Evolutionary conservation across 1,284 basidiomycete species (phyloP), one percentile per base, ranked within the genome.

Genomic region (Ceratobasidium sp.): DNA sequence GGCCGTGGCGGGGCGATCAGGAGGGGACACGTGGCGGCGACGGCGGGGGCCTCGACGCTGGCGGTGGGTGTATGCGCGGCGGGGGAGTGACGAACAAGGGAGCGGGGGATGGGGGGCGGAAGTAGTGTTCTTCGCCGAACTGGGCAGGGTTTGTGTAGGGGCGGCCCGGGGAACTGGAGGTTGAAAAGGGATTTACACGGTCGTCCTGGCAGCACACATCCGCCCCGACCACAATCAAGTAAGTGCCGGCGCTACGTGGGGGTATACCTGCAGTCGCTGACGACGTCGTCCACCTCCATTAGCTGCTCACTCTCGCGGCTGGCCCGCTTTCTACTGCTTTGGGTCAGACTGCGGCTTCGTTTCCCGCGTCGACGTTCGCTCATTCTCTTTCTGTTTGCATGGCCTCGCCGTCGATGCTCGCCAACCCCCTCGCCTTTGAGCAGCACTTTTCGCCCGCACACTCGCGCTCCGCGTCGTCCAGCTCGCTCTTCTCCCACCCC

Each of bases 401-500:
- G 75, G 46, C 68, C 54, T 77, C 69, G 76, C 63, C 51, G 62
- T 76, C 66, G 71, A 78, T 76, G 46, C 77, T 78, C 76, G 73
- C 75, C 75, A 58, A 58, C 31, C 71, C 76, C 72, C 73, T 80
- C 76, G 69, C 72, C 74, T 78, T 77, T 62, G 43, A 69, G 74
- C 27, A 29, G 71, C 78, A 74, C 65, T 75, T 77, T 78, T 56
- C 53, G 53, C 78, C 75, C 75, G 79, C 79, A 76, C 91, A 91
- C 81, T 92, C 92, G 49, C 88, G 91, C 81, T 92, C 92, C 61
- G 88, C 86, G 81, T 92, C 91, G 65, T 85, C 87, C 71, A 90
- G 89, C 74, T 88, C 89, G 72, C 88, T 88, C 79, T 51, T 43
- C 29, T 54, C 90, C 90, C 1, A 87, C 89, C 78, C 85, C 85